phyloP scores from a whole-genome alignment of 2,329 filamentous ascomycete genomes.

The Calonectria crousiana region DNA sequence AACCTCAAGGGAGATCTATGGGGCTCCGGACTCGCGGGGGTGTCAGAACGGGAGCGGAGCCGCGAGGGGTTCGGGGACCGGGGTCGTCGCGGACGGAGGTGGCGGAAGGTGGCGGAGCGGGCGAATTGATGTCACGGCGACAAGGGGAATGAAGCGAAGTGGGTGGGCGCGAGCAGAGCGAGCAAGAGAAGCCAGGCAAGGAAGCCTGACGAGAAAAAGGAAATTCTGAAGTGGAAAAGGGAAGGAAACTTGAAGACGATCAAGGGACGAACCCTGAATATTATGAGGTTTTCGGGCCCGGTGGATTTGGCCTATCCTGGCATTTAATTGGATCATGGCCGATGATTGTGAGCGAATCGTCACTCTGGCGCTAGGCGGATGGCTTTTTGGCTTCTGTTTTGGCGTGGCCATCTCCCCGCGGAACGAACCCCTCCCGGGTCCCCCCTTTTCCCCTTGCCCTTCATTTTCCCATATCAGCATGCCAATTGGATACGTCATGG shows the following conservation, averaged over 20 bases:
- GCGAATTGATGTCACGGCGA: constrained; percentile 11
- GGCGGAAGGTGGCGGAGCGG: constrained; percentile 26
- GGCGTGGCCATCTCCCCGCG: constrained; percentile 15
- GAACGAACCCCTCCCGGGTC: not conserved
- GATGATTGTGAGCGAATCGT: constrained; percentile 42
- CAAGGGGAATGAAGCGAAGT: not conserved
- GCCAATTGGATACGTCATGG: not conserved
- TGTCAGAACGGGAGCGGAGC: constrained; percentile 42
- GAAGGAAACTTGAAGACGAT: not conserved
- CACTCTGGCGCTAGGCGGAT: constrained; percentile 39
- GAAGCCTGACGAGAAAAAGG: not conserved
- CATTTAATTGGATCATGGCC: constrained; percentile 41
- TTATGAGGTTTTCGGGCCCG: constrained; percentile 33
- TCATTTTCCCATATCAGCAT: not conserved
- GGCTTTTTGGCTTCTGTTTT: constrained; percentile 34
- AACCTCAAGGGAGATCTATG: not conserved
- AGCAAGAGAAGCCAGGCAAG: not conserved
- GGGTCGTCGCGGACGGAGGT: constrained; percentile 31
- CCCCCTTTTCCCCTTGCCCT: not conserved
- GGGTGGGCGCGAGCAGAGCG: not conserved
- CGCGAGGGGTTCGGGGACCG: constrained; percentile 35
- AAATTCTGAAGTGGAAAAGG: not conserved
- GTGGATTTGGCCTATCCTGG: constrained; percentile 36
- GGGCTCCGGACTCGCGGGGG: constrained; percentile 35
- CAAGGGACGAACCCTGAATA: constrained; percentile 23